Evolutionary conservation across 805 yeast genomes (phyloP).

Genomic region (Cyberlindnera euphorbiiphila): DNA sequence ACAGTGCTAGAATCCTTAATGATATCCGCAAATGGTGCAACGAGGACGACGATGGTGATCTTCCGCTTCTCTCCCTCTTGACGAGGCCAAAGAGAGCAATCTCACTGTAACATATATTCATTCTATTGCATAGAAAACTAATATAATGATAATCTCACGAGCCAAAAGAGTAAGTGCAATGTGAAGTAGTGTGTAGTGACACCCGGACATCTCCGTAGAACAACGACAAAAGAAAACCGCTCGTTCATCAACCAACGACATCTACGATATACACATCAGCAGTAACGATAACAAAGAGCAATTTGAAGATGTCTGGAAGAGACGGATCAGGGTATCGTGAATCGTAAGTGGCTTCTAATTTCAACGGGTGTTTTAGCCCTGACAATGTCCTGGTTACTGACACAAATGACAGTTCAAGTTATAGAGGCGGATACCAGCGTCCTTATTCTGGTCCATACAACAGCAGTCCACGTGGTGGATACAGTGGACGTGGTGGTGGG

Average conservation of each 20-base stretch:
- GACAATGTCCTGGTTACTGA: conserved; percentile 4
- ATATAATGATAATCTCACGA: too few species aligned
- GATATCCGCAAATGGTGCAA: conserved; percentile 68
- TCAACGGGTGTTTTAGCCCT: not conserved
- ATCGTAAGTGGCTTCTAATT: not conserved
- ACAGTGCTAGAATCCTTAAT: conserved; percentile 51
- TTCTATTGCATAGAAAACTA: not conserved
- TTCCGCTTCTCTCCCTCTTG: conserved; percentile 1
- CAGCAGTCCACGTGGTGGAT: conserved; percentile 8
- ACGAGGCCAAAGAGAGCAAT: not conserved
- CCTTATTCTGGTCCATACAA: conserved; percentile 11
- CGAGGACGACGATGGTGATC: conserved; percentile 39
- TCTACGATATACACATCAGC: not conserved
- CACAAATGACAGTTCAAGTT: conserved; percentile 1
- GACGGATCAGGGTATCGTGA: conserved; percentile 4
- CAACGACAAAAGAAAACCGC: not conserved
- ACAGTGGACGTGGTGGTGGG: conserved; percentile 5
- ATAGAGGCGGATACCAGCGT: conserved; percentile 16
- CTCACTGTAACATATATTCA: not conserved
- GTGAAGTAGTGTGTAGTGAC: too few species aligned
- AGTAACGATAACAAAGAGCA: not conserved
- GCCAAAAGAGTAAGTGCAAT: too few species aligned
- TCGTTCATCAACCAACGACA: too few species aligned
- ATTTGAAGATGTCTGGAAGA: conserved; percentile 3
- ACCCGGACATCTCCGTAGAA: conserved; percentile 1